Base-by-base conservation (phyloP, 1,284 basidiomycete genomes). In the Neonothopanus nambi region DNA sequence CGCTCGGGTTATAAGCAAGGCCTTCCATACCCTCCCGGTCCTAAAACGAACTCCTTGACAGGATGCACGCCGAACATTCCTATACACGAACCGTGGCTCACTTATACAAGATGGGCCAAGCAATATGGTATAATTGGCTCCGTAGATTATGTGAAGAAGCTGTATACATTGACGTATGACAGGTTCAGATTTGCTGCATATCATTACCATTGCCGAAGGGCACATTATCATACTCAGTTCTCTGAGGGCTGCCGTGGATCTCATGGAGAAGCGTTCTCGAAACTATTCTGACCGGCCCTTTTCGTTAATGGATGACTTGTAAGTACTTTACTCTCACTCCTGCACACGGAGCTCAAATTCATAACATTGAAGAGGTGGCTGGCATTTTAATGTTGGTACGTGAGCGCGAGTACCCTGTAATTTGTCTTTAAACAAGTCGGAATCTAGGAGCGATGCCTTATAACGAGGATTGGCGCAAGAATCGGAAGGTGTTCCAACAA, bases 401-500 rank as follows among this genome's bases (percentile, higher is more conserved):
- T 51, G 15, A 17, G 35, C 17, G 12, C 6, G 7, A 24, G 11
- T 4, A 26, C 26, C 20, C 9, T 8, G 21, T 37, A 17, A 15
- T 36, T 8, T 17, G 12, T n/a, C n/a, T n/a, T n/a, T n/a, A n/a
- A n/a, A n/a, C 20, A 2, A 38, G 47, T 2, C 11, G 6, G 35
- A 42, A 13, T 4, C 15, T 36, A 44, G 40, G 50, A 13, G 28
- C 21, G 12, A 56, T 65, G 38, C 57, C 57, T 4, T 65, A 68
- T 26, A 61, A 60, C 4, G 61, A 67, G 12, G 35, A 52, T 5
- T 70, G 67, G 68, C 59, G 67, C 8, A 44, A 51, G 4, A 57
- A 65, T 42, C 54, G 69, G 15, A 59, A 63, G 28, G 57, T 68
- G 13, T 65, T 64, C 33, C 66, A 68, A 37, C 68, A 69, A 39